phyloP scores from a whole-genome alignment of 2,329 filamentous ascomycete species.

The Cladosporium sp. region DNA sequence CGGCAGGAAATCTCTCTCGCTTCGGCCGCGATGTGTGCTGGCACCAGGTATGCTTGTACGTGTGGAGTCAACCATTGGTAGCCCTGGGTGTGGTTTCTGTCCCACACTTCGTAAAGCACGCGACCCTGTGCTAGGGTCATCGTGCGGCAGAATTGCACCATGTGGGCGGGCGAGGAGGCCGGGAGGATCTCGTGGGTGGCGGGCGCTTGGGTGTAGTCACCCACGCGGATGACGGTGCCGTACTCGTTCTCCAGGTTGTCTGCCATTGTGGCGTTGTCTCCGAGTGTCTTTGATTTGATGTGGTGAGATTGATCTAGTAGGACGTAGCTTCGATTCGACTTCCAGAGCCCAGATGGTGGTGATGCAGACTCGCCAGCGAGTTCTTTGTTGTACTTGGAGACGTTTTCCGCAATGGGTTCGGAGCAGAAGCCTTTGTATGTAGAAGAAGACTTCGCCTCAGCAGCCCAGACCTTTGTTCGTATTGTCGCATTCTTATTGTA shows the following conservation, averaged over 20 bases:
- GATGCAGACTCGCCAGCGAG: slow-evolving; percentile 4
- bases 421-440: no score
- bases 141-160: slow-evolving; percentile 4
- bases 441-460: no score
- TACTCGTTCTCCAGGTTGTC: slow-evolving; percentile 19
- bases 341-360: slow-evolving; percentile 6
- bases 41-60: not conserved
- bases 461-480: no score
- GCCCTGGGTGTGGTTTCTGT: not conserved
- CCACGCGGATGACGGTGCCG: not conserved
- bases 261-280: slow-evolving; percentile 13
- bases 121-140: slow-evolving; percentile 6
- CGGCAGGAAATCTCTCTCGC: not conserved
- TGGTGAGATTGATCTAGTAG: no score
- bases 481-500: no score
- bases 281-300: slow-evolving; percentile 15
- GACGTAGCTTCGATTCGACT: not conserved
- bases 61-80: not conserved
- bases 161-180: not conserved
- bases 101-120: slow-evolving; percentile 7
- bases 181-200: not conserved
- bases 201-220: not conserved
- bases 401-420: not conserved
- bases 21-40: not conserved
- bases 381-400: no score